Evolutionary conservation across 176 grass and related monocot genomes (phyloP).

Genomic region (Coix lacrymajobi): DNA sequence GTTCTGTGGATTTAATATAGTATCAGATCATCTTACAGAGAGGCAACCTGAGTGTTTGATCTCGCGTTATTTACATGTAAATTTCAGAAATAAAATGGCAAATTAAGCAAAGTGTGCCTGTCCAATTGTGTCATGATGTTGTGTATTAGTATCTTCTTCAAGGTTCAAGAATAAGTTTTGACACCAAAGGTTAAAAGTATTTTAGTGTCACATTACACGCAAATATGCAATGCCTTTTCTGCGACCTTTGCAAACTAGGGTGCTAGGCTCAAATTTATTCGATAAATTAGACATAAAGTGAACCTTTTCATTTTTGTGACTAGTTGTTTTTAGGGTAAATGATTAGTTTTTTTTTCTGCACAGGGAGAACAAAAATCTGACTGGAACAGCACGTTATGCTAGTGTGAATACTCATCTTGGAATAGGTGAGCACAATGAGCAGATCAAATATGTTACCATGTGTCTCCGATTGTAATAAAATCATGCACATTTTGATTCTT

Average conservation of each 20-base stretch:
- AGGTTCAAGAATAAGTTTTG: background rate
- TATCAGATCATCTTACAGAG: background rate
- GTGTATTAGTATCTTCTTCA: background rate
- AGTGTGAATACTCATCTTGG: slow-evolving; percentile 99
- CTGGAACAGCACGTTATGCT: slow-evolving; percentile 90
- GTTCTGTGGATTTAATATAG: background rate
- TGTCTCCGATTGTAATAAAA: background rate
- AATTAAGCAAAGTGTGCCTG: background rate
- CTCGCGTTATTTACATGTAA: background rate
- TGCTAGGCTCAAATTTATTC: background rate
- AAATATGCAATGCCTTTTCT: slow-evolving; percentile 12
- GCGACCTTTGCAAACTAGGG: background rate
- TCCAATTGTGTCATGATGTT: background rate
- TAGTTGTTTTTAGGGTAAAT: background rate
- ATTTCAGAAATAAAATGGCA: background rate
- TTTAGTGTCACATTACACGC: background rate
- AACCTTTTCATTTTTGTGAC: background rate
- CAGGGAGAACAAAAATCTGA: slow-evolving; percentile 96
- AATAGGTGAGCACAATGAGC: slow-evolving; percentile 59
- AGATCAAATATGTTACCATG: background rate
- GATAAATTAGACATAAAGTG: background rate
- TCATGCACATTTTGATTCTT: background rate
- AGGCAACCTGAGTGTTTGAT: background rate
- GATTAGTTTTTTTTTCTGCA: background rate
- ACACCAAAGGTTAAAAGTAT: background rate